phyloP scores from a whole-genome alignment of 2,329 filamentous ascomycete species.

The Venturia oleaginea region DNA sequence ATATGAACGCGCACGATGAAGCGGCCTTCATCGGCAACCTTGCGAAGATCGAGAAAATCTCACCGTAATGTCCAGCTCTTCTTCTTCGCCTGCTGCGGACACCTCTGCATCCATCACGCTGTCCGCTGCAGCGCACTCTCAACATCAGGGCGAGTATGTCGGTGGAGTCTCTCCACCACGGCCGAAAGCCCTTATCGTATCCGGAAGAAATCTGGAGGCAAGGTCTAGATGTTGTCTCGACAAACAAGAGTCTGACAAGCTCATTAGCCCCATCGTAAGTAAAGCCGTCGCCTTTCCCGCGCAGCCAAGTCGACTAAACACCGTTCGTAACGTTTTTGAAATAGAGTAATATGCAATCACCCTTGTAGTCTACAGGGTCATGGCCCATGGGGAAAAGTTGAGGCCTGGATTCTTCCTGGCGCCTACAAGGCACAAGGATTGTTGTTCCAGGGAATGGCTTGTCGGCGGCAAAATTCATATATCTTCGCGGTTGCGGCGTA shows the following conservation, averaged over 20 bases:
- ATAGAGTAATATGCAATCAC: constrained; percentile 2
- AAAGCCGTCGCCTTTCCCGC: neutral
- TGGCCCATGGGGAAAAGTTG: neutral
- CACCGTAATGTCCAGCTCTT: neutral
- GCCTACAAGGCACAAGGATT: neutral
- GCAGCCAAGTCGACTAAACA: neutral
- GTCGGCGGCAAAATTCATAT: neutral
- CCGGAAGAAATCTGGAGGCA: neutral
- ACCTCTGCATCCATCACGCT: neutral
- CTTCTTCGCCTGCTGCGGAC: too few relatives aligned
- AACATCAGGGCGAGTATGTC: neutral
- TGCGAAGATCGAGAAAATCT: neutral
- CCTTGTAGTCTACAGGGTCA: neutral
- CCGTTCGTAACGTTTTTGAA: neutral
- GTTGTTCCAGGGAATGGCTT: neutral
- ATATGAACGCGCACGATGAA: neutral
- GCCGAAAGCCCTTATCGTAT: neutral
- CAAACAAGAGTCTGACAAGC: neutral
- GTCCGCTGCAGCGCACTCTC: neutral
- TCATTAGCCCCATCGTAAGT: neutral
- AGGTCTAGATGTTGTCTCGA: neutral
- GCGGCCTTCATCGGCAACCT: neutral
- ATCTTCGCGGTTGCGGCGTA: neutral
- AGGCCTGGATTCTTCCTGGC: neutral
- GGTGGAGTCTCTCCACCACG: neutral